phyloP scores from a whole-genome alignment of 805 yeast genomes.

The Myxozyma sirexii region DNA sequence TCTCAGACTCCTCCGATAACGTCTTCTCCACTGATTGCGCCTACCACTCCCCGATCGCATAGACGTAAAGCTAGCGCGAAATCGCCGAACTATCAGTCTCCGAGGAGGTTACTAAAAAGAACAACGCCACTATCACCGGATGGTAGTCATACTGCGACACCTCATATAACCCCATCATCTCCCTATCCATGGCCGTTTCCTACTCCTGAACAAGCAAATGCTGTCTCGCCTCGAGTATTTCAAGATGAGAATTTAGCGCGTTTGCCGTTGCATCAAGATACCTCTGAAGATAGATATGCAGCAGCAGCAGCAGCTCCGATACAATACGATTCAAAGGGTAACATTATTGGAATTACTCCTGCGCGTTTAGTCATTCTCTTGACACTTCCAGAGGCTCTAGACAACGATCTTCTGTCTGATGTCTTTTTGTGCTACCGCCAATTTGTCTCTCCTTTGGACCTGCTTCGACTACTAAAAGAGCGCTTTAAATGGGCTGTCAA shows the following conservation, averaged over 20 bases:
- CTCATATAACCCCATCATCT: slow-evolving; percentile 11
- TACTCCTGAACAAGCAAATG: not conserved
- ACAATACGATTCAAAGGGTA: slow-evolving; percentile 18
- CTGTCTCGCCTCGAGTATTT: too few relatives aligned
- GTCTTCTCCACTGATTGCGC: not conserved
- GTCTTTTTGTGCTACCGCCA: slow-evolving; percentile 82
- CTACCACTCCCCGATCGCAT: slow-evolving; percentile 3
- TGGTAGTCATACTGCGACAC: not conserved
- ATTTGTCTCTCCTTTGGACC: slow-evolving; percentile 59
- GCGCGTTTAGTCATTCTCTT: slow-evolving; percentile 43
- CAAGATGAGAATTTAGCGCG: not conserved
- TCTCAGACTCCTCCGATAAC: not conserved
- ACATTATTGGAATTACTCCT: slow-evolving; percentile 37
- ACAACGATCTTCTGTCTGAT: slow-evolving; percentile 78
- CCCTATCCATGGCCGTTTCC: slow-evolving; percentile 27
- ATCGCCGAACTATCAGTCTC: slow-evolving; percentile 1
- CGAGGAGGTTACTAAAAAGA: not conserved
- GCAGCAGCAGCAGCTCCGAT: slow-evolving; percentile 24
- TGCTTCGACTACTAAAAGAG: slow-evolving; percentile 62
- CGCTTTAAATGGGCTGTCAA: slow-evolving; percentile 75
- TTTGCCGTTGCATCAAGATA: not conserved
- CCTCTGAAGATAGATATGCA: slow-evolving; percentile 12
- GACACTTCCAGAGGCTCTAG: slow-evolving; percentile 73
- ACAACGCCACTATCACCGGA: not conserved
- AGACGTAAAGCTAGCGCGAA: not conserved